phyloP scores from a whole-genome alignment of 495 filamentous ascomycete genomes.

The Penicillium alfredii region DNA sequence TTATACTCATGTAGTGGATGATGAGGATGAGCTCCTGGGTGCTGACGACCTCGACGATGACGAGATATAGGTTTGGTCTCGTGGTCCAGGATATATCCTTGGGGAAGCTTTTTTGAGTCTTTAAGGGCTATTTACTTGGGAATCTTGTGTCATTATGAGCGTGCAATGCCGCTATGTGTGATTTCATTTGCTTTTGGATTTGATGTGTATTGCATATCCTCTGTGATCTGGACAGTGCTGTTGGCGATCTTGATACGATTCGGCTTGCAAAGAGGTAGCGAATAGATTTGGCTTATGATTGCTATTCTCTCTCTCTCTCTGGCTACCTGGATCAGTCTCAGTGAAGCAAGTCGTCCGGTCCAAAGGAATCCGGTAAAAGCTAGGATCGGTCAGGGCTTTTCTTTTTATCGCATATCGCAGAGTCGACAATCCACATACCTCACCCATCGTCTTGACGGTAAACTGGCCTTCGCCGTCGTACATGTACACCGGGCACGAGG shows the following conservation, averaged over 20 bases:
- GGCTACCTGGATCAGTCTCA: no score
- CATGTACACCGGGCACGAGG: slow-evolving; percentile 79
- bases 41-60: slow-evolving; percentile 91
- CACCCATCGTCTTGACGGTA: slow-evolving; percentile 63
- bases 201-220: slow-evolving; percentile 1
- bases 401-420: no score
- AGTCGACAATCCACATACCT: slow-evolving; percentile 45
- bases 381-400: slow-evolving; percentile 24
- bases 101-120: no score
- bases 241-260: no score
- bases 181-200: slow-evolving; percentile 4
- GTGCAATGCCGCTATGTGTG: slow-evolving; percentile 10
- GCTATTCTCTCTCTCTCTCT: no score
- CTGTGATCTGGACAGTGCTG: no score
- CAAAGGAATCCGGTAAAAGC: slow-evolving; percentile 69
- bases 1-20: slow-evolving; percentile 80
- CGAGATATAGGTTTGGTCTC: slow-evolving; percentile 38
- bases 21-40: slow-evolving; percentile 89
- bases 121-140: slow-evolving; percentile 2
- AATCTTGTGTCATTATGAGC: slow-evolving; percentile 26
- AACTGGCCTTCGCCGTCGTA: slow-evolving; percentile 69
- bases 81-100: no score
- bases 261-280: no score
- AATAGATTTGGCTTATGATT: no score
- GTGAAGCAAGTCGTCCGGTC: slow-evolving; percentile 47